Conservation (phyloP, 1,284 basidiomycete species). For the Chondrostereum purpureum region DNA sequence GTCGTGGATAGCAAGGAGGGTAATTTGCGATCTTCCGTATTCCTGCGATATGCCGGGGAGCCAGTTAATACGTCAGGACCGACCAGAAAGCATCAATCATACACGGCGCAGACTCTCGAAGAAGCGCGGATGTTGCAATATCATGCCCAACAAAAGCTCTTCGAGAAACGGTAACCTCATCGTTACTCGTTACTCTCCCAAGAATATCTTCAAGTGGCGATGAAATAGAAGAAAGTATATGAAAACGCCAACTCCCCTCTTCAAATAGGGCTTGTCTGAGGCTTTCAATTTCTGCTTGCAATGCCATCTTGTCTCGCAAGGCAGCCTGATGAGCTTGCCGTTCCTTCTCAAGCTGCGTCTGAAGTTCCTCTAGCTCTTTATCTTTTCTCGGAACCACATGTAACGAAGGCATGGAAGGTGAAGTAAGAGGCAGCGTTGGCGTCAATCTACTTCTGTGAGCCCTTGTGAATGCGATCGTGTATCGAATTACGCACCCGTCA, state of each 20-base stretch:
- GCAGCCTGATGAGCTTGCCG: slow-evolving; percentile 49
- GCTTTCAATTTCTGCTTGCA: slow-evolving; percentile 79
- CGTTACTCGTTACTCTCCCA: no score
- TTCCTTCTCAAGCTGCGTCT: slow-evolving; percentile 50
- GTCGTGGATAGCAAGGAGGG: no score
- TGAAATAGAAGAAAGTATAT: no score
- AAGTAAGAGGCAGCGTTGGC: neutral
- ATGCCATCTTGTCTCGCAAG: slow-evolving; percentile 57
- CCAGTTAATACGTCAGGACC: no score
- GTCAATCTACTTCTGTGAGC: neutral
- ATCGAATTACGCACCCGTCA: neutral
- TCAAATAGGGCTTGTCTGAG: slow-evolving; percentile 84
- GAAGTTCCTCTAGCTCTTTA: slow-evolving; percentile 46
- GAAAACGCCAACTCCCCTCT: slow-evolving; percentile 67
- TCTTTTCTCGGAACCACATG: slow-evolving; percentile 10
- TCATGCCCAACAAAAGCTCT: no score
- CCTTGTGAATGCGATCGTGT: neutral
- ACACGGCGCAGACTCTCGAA: no score
- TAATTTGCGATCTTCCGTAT: no score
- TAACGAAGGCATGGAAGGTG: slow-evolving; percentile 3
- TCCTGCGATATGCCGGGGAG: no score
- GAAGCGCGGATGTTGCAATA: no score
- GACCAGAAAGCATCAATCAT: no score
- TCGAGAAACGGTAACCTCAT: no score
- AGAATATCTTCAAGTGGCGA: no score